A percentile compares a stretch with the other conserved stretches of the same genome.
These are phyloP conservation scores for Quercus parvula DNA, from an alignment of 306 rosid species.

Conservation along the genomic window DNA sequence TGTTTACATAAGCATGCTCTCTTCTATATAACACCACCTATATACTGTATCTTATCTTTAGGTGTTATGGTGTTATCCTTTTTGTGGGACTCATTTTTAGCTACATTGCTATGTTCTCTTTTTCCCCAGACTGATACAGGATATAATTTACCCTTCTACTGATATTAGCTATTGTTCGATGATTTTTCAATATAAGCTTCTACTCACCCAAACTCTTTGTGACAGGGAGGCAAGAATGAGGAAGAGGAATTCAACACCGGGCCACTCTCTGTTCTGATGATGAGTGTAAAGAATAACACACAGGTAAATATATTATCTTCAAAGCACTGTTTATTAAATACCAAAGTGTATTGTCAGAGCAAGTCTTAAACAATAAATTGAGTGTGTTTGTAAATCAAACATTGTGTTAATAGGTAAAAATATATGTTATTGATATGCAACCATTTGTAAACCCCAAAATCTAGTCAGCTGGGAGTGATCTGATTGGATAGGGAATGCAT, in stretches of 20 bases:
- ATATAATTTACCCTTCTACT: background rate
- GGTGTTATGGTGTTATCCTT: background rate
- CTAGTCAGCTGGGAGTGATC: background rate
- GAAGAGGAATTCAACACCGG: constrained; percentile 62
- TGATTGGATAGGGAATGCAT: background rate
- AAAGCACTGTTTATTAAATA: background rate
- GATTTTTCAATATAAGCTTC: background rate
- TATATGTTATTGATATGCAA: background rate
- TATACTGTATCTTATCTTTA: background rate
- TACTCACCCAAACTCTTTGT: background rate
- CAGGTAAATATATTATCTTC: constrained; percentile 30
- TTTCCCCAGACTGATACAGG: background rate
- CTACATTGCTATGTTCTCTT: background rate
- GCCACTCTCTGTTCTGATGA: constrained; percentile 62
- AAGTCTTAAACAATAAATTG: background rate
- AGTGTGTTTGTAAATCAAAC: background rate
- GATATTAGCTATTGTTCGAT: background rate
- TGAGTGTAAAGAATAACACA: constrained; percentile 57
- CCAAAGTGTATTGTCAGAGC: background rate
- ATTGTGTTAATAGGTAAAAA: background rate
- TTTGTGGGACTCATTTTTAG: background rate
- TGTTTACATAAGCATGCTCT: background rate
- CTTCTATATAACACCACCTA: background rate
- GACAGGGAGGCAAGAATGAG: constrained; percentile 40
- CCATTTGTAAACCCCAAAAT: background rate